Conservation (phyloP, 257 asterid genomes). For the Leptodermis oblonga region DNA sequence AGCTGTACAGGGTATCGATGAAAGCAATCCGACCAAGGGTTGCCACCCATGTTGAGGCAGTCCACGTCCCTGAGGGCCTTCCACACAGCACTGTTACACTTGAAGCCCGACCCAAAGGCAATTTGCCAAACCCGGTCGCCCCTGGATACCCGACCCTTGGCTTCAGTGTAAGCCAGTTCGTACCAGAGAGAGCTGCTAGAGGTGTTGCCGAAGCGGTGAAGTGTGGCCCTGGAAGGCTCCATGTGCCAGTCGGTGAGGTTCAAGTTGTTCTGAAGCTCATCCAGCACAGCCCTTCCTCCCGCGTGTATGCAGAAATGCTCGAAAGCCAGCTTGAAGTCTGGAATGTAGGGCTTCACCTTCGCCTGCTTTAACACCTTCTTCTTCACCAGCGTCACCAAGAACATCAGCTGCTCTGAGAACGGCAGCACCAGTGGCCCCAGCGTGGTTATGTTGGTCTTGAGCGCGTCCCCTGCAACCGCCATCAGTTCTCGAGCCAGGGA, state of each 20-base stretch:
- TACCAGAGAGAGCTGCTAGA: constrained; percentile 62
- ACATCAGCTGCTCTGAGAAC: constrained; percentile 40
- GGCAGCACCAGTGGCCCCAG: constrained; percentile 48
- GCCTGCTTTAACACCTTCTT: constrained; percentile 22
- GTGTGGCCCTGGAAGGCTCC: constrained; percentile 65
- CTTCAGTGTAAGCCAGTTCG: constrained; percentile 48
- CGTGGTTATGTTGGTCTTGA: constrained; percentile 38
- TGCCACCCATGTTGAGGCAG: constrained; percentile 18
- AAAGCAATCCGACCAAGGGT: constrained; percentile 50
- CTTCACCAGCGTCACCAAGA: constrained; percentile 29
- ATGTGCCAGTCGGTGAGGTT: constrained; percentile 34
- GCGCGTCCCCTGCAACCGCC: constrained; percentile 51
- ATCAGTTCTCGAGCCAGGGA: constrained; percentile 43
- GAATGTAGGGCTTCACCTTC: constrained; percentile 37
- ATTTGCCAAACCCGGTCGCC: constrained; percentile 62
- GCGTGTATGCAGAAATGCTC: constrained; percentile 62
- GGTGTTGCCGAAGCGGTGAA: constrained; percentile 57
- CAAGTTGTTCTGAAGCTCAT: constrained; percentile 43
- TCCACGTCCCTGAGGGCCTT: constrained; percentile 33
- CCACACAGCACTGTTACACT: constrained; percentile 56
- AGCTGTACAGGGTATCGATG: constrained; percentile 36
- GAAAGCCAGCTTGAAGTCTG: constrained; percentile 41
- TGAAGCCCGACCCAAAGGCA: constrained; percentile 62
- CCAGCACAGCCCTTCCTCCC: constrained; percentile 49
- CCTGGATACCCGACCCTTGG: constrained; percentile 45